Base-by-base conservation (phyloP, 345 rosid species). In the Lepidium sativum region DNA sequence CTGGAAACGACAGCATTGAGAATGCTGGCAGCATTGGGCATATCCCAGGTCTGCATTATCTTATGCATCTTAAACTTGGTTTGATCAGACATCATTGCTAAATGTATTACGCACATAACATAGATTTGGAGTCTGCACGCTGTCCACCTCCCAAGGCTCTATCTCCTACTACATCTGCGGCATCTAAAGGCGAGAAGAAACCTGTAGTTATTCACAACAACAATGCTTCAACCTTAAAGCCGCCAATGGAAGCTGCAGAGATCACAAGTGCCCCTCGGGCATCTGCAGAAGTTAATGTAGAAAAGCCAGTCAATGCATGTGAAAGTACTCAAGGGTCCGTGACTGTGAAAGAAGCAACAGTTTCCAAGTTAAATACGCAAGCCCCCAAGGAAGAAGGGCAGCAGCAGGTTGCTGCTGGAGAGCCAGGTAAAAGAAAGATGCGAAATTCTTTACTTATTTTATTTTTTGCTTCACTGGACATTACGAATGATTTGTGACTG, bases 1-100 rank as follows among this genome's bases (percentile, higher is more conserved):
- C 97, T 13, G 96, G 96, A 60, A 86, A 81, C 68, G 88, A 86
- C 60, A 94, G 95, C 65, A 75, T 91, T 38, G 99, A 90, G 52
- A 90, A 86, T 69, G 91, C 77, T 13, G 92, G 92, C 52, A 91
- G 95, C 71, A 69, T 81, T 51, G 82, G 76, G 63, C 99, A 86
- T 62, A 92, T 88, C 75, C 88, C 85, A 86, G 99, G 99, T 94
- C 51, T 63, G 54, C 18, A 54, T 75, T 60, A n/a, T 17, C 45
- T 25, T 40, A 47, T 39, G 13, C 68, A 50, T 59, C 29, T 27
- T 17, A 5, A 53, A n/a, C 15, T 39, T 51, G 11, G 32, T 50
- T 58, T 65, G 40, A 35, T 53, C 9, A 15, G 25, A 34, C n/a
- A n/a, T 63, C 44, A 41, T 29, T 66, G 32, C 69, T 68, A n/a